phyloP scores from a whole-genome alignment of 2,329 filamentous ascomycete genomes.

The Paecilomyces sp. region DNA sequence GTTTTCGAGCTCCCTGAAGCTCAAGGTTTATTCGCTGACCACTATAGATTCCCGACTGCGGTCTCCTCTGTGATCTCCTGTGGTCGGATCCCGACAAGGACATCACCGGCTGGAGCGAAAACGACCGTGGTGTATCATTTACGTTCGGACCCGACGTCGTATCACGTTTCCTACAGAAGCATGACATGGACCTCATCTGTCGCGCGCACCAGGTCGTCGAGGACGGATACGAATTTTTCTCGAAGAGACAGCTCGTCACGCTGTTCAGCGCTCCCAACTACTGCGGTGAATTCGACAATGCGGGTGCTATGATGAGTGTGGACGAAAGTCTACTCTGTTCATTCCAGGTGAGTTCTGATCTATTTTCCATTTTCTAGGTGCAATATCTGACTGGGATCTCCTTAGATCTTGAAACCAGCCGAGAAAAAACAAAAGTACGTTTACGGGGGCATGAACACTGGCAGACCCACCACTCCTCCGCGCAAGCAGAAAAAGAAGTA shows the following conservation, averaged over 20 bases:
- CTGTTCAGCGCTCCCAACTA: conserved; percentile 98
- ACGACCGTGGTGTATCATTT: conserved; percentile 96
- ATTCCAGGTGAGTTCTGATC: conserved; percentile 68
- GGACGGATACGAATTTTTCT: conserved; percentile 99
- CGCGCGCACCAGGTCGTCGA: conserved; percentile 98
- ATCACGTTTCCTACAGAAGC: conserved; percentile 94
- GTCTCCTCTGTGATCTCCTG: conserved; percentile 90
- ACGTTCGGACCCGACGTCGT: conserved; percentile 97
- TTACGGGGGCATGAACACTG: conserved; percentile 63
- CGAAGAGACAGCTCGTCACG: conserved; percentile 93
- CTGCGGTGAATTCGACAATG: conserved; percentile 98
- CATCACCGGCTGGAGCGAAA: conserved; percentile 98
- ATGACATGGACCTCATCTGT: conserved; percentile 99
- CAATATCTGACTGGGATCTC: conserved; percentile 10
- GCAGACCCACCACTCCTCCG: conserved; percentile 63
- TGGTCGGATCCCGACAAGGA: conserved; percentile 99
- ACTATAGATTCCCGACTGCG: conserved; percentile 87
- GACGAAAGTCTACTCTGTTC: conserved; percentile 97
- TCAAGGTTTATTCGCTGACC: conserved; percentile 34
- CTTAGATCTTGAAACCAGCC: conserved; percentile 92
- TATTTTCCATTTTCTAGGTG: not conserved
- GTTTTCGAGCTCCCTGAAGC: conserved; percentile 19
- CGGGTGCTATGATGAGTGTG: conserved; percentile 99
- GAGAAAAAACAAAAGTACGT: conserved; percentile 99
- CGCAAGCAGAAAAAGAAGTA: conserved; percentile 65